Evolutionary conservation across 495 filamentous ascomycete genomes (phyloP).

Genomic region (Hypoxylon lienhwacheense): DNA sequence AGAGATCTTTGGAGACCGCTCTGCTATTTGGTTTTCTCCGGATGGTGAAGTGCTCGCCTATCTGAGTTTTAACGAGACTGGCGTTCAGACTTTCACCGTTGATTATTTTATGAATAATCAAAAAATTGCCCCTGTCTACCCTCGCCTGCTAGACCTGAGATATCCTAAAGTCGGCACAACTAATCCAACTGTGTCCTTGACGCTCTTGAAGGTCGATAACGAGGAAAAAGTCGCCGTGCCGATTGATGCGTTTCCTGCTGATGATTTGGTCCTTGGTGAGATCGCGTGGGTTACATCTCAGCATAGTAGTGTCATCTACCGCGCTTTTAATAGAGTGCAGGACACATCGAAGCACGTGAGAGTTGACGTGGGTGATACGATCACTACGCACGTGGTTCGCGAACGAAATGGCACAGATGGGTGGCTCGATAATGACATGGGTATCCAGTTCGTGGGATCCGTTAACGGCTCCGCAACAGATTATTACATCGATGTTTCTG

Average conservation of each 20-base stretch:
- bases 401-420: constrained; percentile 58
- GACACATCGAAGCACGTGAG: constrained; percentile 56
- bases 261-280: constrained; percentile 59
- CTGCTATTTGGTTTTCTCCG: constrained; percentile 59
- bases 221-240: constrained; percentile 39
- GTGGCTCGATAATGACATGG: constrained; percentile 58
- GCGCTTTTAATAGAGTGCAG: constrained; percentile 60
- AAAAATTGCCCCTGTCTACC: constrained; percentile 53
- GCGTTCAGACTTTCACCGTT: constrained; percentile 58
- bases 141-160: constrained; percentile 52
- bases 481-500: constrained; percentile 59
- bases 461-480: constrained; percentile 38
- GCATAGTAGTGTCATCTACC: constrained; percentile 55
- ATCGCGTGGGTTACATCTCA: constrained; percentile 58
- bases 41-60: constrained; percentile 60
- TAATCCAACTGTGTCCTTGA: constrained; percentile 57
- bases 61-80: constrained; percentile 61
- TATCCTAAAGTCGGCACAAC: constrained; percentile 62
- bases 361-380: constrained; percentile 47
- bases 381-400: constrained; percentile 46
- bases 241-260: constrained; percentile 48
- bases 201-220: constrained; percentile 48
- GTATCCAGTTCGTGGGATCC: constrained; percentile 50
- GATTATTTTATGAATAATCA: constrained; percentile 59
- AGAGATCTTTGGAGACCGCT: constrained; percentile 56